Evolutionary conservation across 345 rosid species (phyloP).

Genomic region (Cardiospermum halicacabum): DNA sequence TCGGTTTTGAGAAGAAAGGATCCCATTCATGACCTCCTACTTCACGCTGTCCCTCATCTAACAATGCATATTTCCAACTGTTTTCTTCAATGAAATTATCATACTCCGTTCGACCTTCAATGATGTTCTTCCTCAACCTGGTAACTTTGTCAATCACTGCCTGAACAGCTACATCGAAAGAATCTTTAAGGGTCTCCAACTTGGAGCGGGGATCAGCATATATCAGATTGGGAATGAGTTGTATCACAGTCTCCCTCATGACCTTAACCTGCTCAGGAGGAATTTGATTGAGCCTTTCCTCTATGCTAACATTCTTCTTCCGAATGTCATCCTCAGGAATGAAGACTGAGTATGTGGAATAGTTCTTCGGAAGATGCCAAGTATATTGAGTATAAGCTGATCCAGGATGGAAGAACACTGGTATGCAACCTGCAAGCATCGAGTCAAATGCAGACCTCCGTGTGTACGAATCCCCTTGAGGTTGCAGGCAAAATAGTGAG

Average conservation of each 20-base stretch:
- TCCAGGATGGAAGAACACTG: constrained; percentile 91
- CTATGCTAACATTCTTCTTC: constrained; percentile 66
- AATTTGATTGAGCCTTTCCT: constrained; percentile 62
- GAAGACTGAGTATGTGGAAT: constrained; percentile 75
- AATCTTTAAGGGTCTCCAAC: constrained; percentile 58
- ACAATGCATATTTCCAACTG: constrained; percentile 81
- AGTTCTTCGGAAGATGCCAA: constrained; percentile 89
- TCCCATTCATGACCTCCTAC: constrained; percentile 89
- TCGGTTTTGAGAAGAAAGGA: constrained; percentile 89
- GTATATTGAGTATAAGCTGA: constrained; percentile 87
- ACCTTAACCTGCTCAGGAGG: constrained; percentile 63
- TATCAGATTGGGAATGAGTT: constrained; percentile 62
- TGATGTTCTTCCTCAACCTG: constrained; percentile 69
- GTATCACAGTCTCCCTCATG: constrained; percentile 72
- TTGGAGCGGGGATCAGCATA: constrained; percentile 78
- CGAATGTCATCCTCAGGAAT: constrained; percentile 78
- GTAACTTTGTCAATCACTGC: constrained; percentile 77
- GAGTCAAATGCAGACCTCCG: constrained; percentile 86
- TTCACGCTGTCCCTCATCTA: constrained; percentile 76
- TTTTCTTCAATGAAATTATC: constrained; percentile 85
- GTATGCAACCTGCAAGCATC: constrained; percentile 84
- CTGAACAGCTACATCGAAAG: constrained; percentile 79
- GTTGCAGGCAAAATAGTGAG: constrained; percentile 80
- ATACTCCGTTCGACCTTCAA: constrained; percentile 64
- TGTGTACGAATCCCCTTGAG: constrained; percentile 91